Base-by-base conservation (phyloP, 2,329 filamentous ascomycete genomes). In the Volutella citrinella region DNA sequence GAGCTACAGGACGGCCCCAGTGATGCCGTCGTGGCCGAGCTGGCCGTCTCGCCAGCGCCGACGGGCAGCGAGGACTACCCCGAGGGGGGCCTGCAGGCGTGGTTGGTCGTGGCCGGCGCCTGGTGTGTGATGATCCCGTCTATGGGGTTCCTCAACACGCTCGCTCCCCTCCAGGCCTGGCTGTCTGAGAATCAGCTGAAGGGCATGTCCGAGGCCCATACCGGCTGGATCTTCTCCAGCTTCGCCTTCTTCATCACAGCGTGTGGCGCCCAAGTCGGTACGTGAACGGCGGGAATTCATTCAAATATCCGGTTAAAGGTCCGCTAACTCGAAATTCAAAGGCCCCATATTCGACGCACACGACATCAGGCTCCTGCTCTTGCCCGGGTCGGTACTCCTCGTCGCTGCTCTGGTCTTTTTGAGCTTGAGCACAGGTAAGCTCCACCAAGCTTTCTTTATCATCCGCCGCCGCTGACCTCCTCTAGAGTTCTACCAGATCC, bases 161-260 rank as follows among this genome's bases (percentile, higher is more conserved):
- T 83, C 21, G 82, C 80, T 4, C 76, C 80, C 0, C 78, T 85
- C 57, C 76, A 86, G 55, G 71, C 78, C 10, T 84, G 84, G 56
- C 65, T 87, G 17, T 65, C 72, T 23, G 70, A 66, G 12, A 65
- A 87, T 48, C 78, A 87, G 40, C 64, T 88, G 8, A 60, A 63
- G 8, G 60, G 68, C 10, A 76, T 82, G 44, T 70, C 65, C 21
- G 72, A 78, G 25, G 74, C 76, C 12, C n/a, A n/a, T n/a, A n/a
- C 82, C 22, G 82, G 81, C 2, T 89, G 84, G 84, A 84, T 89
- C 36, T 84, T 87, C 46, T 76, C 78, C 45, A 64, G 84, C 31
- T 87, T 84, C 48, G 70, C 78, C 15, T 88, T 87, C 52, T 66
- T 87, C 22, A 69, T 80, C 11, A 85, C 86, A 55, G 81, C 86